phyloP scores from a whole-genome alignment of 148 eudicot genomes.

The Silene uniflora region DNA sequence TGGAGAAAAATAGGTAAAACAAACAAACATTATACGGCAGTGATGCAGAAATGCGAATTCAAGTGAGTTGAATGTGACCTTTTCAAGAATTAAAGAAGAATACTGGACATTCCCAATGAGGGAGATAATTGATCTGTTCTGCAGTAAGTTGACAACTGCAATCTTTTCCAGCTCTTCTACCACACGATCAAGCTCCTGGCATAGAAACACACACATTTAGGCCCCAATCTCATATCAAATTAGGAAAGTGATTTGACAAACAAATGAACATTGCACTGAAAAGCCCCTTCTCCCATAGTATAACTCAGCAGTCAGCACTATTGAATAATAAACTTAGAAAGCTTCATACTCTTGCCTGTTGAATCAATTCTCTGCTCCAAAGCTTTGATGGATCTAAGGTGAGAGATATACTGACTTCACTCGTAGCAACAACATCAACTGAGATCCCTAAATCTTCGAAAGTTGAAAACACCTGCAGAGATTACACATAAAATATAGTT shows the following conservation, averaged over 20 bases:
- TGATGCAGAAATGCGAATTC: background rate
- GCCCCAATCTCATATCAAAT: background rate
- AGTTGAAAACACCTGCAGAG: constrained; percentile 73
- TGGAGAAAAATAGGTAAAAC: constrained; percentile 1
- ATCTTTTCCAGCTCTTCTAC: constrained; percentile 85
- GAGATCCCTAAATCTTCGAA: constrained; percentile 93
- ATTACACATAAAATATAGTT: constrained; percentile 3
- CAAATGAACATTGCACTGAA: background rate
- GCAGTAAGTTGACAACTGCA: constrained; percentile 82
- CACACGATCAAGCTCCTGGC: constrained; percentile 83
- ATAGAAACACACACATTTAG: constrained; percentile 6
- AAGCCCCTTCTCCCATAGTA: constrained; percentile 3
- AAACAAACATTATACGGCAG: background rate
- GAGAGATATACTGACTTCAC: constrained; percentile 96
- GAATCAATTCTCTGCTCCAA: constrained; percentile 96
- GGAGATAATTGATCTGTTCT: constrained; percentile 79
- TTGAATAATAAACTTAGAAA: constrained; percentile 4
- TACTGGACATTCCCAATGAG: constrained; percentile 91
- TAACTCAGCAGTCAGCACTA: background rate
- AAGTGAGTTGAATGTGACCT: constrained; percentile 36
- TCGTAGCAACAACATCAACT: constrained; percentile 97
- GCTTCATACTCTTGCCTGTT: constrained; percentile 85
- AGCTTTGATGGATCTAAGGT: constrained; percentile 96
- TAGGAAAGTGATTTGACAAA: background rate
- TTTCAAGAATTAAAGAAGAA: constrained; percentile 81